Evolutionary conservation across 2,329 filamentous ascomycete genomes (phyloP), one percentile per base, ranked within the genome.

Genomic region (Atkinsonella hypoxylon): DNA sequence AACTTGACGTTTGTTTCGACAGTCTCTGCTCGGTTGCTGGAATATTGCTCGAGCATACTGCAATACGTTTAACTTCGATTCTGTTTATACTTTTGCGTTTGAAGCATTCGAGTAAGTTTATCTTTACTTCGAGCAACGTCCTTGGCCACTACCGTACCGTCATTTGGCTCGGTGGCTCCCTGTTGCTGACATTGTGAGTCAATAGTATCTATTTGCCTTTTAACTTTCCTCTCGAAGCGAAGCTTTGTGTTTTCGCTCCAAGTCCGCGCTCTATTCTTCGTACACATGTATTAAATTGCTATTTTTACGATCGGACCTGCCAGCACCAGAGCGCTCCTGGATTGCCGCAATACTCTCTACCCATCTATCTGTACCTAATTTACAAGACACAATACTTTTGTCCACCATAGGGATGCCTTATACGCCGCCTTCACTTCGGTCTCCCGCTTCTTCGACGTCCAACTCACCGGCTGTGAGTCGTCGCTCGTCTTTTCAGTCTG

Each of bases 401-500:
- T 50, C 51, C 54, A 22, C 34, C 20, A 54, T 66, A 66, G 73
- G 77, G 73, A 93, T 93, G 87, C 87, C 87, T 81, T 93, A 93
- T 74, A 93, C 87, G 68, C 87, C 87, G 54, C 87, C 87, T 56
- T 80, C 83, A 60, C 78, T 79, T 63, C 72, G 76, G 63, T 83
- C 81, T 54, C 79, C 81, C 62, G 73, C 79, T 58, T 73, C 77
- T 54, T 82, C 81, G 60, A 71, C 73, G 53, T 70, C 76, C 48
- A 62, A 72, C 20, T 82, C 81, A 48, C 80, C 80, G 12, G 70
- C 73, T 58, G 63, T 66, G 56, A 82, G 78, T 62, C 77, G 81
- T 56, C 74, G 79, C 54, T 72, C 79, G 15, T 83, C 81, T 15
- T 68, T 80, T 52, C 72, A 77, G 55, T 65, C 68, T 51, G 67